Conservation (phyloP, 768 basidiomycete species). For the Strobilomyces dryophilus region DNA sequence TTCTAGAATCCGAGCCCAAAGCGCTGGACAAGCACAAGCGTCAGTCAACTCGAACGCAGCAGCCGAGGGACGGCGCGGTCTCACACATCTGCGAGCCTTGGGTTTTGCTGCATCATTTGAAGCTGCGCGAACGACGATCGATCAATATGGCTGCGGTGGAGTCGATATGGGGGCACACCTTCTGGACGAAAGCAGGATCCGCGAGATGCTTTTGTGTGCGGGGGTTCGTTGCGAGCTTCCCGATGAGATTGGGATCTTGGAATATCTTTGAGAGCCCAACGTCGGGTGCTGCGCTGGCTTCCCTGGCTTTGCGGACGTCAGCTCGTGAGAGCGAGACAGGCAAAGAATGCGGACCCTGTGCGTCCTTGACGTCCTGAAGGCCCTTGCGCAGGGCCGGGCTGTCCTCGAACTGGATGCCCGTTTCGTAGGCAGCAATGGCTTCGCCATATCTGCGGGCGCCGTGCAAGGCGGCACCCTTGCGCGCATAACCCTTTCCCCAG, state of each 20-base stretch:
- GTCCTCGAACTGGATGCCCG: conserved; percentile 78
- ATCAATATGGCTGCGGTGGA: neutral
- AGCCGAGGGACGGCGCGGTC: conserved; percentile 9
- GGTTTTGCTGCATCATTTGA: conserved; percentile 64
- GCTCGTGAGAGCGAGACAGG: neutral
- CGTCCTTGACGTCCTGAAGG: conserved; percentile 82
- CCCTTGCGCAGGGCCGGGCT: conserved; percentile 82
- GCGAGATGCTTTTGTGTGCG: conserved; percentile 79
- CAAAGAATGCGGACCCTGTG: conserved; percentile 52
- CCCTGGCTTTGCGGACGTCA: conserved; percentile 29
- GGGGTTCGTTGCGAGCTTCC: conserved; percentile 83
- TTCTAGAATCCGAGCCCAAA: conserved; percentile 71
- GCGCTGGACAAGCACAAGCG: conserved; percentile 34
- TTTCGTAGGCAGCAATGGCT: conserved; percentile 79
- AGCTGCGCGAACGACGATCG: conserved; percentile 37
- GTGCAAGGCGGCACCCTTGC: conserved; percentile 92
- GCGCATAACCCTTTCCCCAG: conserved; percentile 88
- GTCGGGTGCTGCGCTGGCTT: conserved; percentile 39
- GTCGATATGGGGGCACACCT: conserved; percentile 32
- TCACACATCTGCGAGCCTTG: conserved; percentile 55
- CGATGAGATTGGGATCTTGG: conserved; percentile 75
- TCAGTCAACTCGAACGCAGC: conserved; percentile 11
- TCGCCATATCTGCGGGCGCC: conserved; percentile 76
- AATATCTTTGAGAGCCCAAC: conserved; percentile 74
- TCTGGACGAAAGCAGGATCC: conserved; percentile 78